Base-by-base conservation (phyloP, 2,329 filamentous ascomycete genomes). In the Dryadomyces quercus-mongolicae region DNA sequence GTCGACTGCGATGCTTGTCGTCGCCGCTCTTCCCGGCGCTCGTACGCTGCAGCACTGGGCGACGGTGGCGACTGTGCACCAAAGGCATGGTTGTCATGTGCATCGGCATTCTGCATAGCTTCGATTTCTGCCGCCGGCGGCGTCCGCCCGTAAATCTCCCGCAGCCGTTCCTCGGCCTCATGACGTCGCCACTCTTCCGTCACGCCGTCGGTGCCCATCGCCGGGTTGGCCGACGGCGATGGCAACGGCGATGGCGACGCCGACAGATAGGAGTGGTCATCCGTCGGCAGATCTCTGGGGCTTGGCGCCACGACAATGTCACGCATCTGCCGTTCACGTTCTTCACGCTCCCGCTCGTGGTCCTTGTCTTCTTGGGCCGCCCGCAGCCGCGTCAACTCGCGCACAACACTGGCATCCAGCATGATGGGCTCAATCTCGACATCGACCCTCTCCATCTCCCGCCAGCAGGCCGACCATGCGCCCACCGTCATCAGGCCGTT, bases 401-500 rank as follows among this genome's bases (percentile, higher is more conserved):
- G 75, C 53, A 82, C 75, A 13, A 85, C 64, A 1, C 73, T 68
- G 0, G 78, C 67, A 18, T 82, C 78, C 10, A 49, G 21, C 12
- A 90, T 76, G 63, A 84, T 79, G 3, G 93, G 86, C 62, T 87
- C 81, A 52, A 98, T 81, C 68, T 97, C 92, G 1, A 95, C 88
- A 64, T 98, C 93, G 0, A 97, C 88, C n/a, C 92, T 81, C 70
- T 98, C 93, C 93, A 98, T 98, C 68, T 97, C 92, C 61, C 82
- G 86, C 92, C 92, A 98, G 56, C 88, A 92, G 2, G 91, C 91
- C 5, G 81, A 81, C 93, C 93, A 98, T 0, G 93, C 92, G 0
- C 89, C 89, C 5, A 88, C 84, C 56, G 84, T 81, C 88, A 98
- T 95, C 49, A 97, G 72, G 0, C 93, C 93, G 67, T 97, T 98